Evolutionary conservation across 148 eudicot genomes (phyloP), one percentile per base, ranked within the genome.

Genomic region (Dianthus caryophyllus): DNA sequence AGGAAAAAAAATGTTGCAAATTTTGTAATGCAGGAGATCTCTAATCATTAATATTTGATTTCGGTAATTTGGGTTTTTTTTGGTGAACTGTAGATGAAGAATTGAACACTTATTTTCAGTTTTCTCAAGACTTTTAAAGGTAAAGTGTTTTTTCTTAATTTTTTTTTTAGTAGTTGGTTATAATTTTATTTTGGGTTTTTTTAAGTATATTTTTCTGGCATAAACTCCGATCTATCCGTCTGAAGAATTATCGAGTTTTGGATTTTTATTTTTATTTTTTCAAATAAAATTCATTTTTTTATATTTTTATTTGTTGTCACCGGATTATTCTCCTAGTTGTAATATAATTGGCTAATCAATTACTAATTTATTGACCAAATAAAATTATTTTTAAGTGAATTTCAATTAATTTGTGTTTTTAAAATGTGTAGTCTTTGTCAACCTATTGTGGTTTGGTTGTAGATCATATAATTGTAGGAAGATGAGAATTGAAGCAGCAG

Each of bases 21-120:
- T 65, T 49, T 65, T 65, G 63, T 67, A 76, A 76, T 76, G 79
- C 79, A 26, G 57, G 9, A 58, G 75, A 76, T 76, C 79, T 76
- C 61, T 26, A 3, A 27, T 41, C n/a, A 2, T 53, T 25, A 53
- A 36, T 54, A 55, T 59, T 68, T 59, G 25, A 11, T 16, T 2
- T 1, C 46, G 24, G 9, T 46, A 18, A 1, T 3, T 63, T 61
- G 22, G 11, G 7, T 41, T 26, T 25, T 57, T 31, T 31, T 58
- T 59, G 64, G 26, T 18, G 4, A 1, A 44, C 24, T 59, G 58
- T 53, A 22, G 61, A 15, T 17, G 16, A 6, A 18, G n/a, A 20
- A 60, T 49, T 65, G 21, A 59, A 52, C 43, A 14, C 54, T 16
- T 50, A 6, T 54, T 44, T 31, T 65, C 48, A 16, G 29, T 41